Evolutionary conservation across 371 early-diverging fungal genomes (phyloP), one percentile per base, ranked within the genome.

Genomic region (Batrachochytrium dendrobatidis): DNA sequence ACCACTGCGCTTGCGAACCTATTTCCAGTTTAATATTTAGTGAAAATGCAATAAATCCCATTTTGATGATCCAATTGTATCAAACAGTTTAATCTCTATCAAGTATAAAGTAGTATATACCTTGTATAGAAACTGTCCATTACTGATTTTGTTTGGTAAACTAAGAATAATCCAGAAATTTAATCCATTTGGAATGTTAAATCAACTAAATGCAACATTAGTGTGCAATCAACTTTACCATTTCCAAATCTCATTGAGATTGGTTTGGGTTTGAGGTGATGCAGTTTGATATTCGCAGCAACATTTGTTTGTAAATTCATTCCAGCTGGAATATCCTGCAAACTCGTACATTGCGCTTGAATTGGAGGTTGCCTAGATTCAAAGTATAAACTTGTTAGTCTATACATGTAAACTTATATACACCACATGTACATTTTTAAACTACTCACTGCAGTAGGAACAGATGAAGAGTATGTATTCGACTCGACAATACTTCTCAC

Each of bases 261-360:
- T 48, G 8, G 49, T 39, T 20, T 17, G 20, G 15, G 17, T 20
- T 20, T 15, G 15, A 15, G 20, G 20, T 39, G 39, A 12, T 7
- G 6, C 29, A 18, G 49, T 48, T 6, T 48, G 22, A 7, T 12
- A 25, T 24, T 48, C 49, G 24, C 49, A 48, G 49, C 49, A 48
- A 29, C 49, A 48, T 22, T 48, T 48, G 8, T 8, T 6, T 18
- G 49, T 48, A 29, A 48, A 48, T 7, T 48, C 49, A 29, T 6
- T 48, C 49, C 49, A 48, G 24, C 24, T 48, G 6, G 49, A 25
- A 18, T 48, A 48, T 12, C 49, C 49, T 48, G 49, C 49, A 48
- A 48, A 48, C 49, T 48, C 49, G 24, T 12, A 48, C 49, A 7
- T 48, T 18, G 49, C 49, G 7, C n/a, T n/a, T n/a, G n/a, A n/a